Evolutionary conservation across 1,284 basidiomycete genomes (phyloP).

Genomic region (Trichosporon faecale): DNA sequence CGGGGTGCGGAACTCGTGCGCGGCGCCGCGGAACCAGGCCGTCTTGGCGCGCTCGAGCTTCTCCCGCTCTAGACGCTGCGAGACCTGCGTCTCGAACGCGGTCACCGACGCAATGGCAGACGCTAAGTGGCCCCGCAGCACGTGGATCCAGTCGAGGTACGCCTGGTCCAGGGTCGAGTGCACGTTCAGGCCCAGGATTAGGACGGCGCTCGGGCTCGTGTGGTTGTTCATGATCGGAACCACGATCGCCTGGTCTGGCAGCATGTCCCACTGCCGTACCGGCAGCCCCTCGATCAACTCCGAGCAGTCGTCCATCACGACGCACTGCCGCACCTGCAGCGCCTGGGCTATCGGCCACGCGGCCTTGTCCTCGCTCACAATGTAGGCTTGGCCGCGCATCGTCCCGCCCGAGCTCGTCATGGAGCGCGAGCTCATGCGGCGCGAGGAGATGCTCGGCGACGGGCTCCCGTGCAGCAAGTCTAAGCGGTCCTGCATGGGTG

Average conservation of each 20-base stretch:
- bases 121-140: slow-evolving; percentile 21
- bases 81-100: slow-evolving; percentile 15
- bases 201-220: slow-evolving; percentile 30
- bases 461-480: neutral
- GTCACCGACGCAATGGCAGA: slow-evolving; percentile 17
- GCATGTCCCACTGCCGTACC: slow-evolving; percentile 38
- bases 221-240: slow-evolving; percentile 38
- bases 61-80: slow-evolving; percentile 18
- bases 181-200: slow-evolving; percentile 46
- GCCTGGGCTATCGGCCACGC: slow-evolving; percentile 35
- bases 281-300: slow-evolving; percentile 32
- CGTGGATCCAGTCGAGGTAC: slow-evolving; percentile 36
- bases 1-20: slow-evolving; percentile 36
- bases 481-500: neutral
- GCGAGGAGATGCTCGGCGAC: neutral
- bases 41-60: slow-evolving; percentile 27
- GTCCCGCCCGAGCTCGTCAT: neutral
- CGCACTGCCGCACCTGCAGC: slow-evolving; percentile 26
- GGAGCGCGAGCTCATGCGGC: slow-evolving; percentile 2
- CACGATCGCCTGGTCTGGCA: slow-evolving; percentile 41
- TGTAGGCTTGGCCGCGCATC: neutral
- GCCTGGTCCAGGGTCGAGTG: slow-evolving; percentile 32
- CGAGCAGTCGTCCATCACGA: slow-evolving; percentile 37
- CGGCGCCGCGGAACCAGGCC: slow-evolving; percentile 34
- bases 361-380: neutral